Evolutionary conservation across 2,329 filamentous ascomycete species (phyloP).

Genomic region (Cladophialophora immunda): DNA sequence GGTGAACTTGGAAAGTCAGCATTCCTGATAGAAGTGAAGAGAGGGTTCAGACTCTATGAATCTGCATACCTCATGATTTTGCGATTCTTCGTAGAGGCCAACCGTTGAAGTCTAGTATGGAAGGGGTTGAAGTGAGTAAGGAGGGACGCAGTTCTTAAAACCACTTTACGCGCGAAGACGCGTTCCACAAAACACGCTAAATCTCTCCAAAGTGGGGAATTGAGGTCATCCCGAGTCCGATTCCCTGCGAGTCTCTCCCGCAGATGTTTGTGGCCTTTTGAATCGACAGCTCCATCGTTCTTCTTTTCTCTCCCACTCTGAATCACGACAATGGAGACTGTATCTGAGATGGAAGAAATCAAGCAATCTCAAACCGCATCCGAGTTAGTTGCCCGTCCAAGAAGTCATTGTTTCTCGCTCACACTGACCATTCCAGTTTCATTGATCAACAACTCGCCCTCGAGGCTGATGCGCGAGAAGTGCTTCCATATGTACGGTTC

Average conservation of each 20-base stretch:
- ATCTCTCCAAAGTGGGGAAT: slow-evolving; percentile 3
- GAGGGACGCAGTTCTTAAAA: slow-evolving; percentile 9
- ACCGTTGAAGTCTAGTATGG: slow-evolving; percentile 11
- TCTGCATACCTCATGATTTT: slow-evolving; percentile 33
- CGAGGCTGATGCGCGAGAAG: slow-evolving; percentile 94
- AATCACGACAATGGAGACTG: slow-evolving; percentile 23
- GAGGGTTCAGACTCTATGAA: neutral
- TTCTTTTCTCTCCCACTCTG: neutral
- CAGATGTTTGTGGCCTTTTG: neutral
- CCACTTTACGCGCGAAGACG: slow-evolving; percentile 27
- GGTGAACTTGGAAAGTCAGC: slow-evolving; percentile 70
- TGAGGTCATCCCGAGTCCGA: neutral
- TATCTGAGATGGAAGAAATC: slow-evolving; percentile 18
- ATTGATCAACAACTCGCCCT: slow-evolving; percentile 88
- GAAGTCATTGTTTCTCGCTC: neutral
- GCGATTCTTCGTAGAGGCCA: neutral
- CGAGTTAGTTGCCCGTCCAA: slow-evolving; percentile 60
- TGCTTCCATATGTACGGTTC: slow-evolving; percentile 81
- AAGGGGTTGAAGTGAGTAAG: slow-evolving; percentile 28
- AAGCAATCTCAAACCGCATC: slow-evolving; percentile 69
- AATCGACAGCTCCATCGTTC: neutral
- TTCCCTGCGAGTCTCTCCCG: neutral
- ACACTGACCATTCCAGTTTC: slow-evolving; percentile 57
- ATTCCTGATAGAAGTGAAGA: neutral
- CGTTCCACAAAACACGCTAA: slow-evolving; percentile 23